These are phyloP conservation scores for Sugiyamaella floridensis DNA, from an alignment of 805 yeast species.

Conservation along the genomic window DNA sequence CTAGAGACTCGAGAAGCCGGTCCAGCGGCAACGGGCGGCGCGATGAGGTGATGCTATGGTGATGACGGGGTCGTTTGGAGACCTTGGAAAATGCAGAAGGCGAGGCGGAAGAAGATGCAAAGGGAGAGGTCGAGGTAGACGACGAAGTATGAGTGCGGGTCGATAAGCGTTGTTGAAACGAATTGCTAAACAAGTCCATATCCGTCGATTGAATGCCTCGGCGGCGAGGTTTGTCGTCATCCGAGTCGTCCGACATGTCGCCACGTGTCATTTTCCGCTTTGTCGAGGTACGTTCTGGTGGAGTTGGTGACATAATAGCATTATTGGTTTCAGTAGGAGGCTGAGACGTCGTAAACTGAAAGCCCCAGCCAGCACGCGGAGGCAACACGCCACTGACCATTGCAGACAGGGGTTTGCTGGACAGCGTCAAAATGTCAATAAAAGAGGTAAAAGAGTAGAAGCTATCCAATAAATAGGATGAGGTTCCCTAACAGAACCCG, in stretches of 20 bases:
- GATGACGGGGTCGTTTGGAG: conserved; percentile 7
- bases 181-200: conserved; percentile 4
- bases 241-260: not conserved
- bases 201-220: not conserved
- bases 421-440: not conserved
- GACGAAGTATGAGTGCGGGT: not conserved
- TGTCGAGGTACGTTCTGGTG: not conserved
- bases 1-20: conserved; percentile 63
- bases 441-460: too few relatives aligned
- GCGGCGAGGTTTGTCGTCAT: conserved; percentile 21
- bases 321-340: not conserved
- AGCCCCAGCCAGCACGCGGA: conserved; percentile 24
- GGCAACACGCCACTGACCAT: conserved; percentile 24
- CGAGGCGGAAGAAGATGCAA: not conserved
- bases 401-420: not conserved
- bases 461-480: too few relatives aligned
- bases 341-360: conserved; percentile 10
- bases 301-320: not conserved
- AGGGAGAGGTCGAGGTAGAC: not conserved
- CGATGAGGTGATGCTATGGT: conserved; percentile 22
- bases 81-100: conserved; percentile 1
- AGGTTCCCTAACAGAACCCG: too few relatives aligned
- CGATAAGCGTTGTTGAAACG: conserved; percentile 1
- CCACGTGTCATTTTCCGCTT: not conserved
- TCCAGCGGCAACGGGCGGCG: conserved; percentile 54